phyloP scores from a whole-genome alignment of 2,329 filamentous ascomycete species.

The Fusarium palustre region DNA sequence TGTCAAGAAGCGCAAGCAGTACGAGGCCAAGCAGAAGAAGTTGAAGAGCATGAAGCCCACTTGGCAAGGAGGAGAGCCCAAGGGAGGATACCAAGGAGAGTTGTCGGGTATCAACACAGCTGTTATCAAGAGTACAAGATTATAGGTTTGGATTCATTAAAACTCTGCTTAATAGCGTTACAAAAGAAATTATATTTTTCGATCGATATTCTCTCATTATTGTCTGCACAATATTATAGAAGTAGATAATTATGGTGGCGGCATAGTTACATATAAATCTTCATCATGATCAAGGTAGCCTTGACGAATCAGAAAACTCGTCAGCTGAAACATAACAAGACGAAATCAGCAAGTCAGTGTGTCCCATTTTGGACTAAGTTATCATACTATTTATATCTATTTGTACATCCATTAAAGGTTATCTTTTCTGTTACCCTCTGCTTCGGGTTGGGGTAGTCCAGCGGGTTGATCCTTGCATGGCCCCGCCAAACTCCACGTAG shows the following conservation, averaged over 20 bases:
- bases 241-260: background rate
- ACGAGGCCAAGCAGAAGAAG: slow-evolving; percentile 97
- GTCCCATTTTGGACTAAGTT: background rate
- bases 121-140: slow-evolving; percentile 91
- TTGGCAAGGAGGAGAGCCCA: slow-evolving; percentile 87
- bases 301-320: background rate
- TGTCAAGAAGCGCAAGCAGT: slow-evolving; percentile 98
- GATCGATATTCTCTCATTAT: background rate
- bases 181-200: slow-evolving; percentile 12
- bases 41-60: slow-evolving; percentile 84
- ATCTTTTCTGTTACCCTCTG: background rate
- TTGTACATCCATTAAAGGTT: background rate
- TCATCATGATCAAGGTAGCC: background rate
- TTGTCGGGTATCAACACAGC: slow-evolving; percentile 95
- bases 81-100: slow-evolving; percentile 90
- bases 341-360: background rate
- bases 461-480: slow-evolving; percentile 28
- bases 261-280: slow-evolving; percentile 6
- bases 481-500: slow-evolving; percentile 47
- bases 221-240: background rate
- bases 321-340: background rate
- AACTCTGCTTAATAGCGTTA: slow-evolving; percentile 32
- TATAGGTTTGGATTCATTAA: slow-evolving; percentile 63
- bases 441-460: background rate
- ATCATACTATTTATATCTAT: background rate